Conservation (phyloP, 331 rosid genomes). For the Cucumis variabilis region DNA sequence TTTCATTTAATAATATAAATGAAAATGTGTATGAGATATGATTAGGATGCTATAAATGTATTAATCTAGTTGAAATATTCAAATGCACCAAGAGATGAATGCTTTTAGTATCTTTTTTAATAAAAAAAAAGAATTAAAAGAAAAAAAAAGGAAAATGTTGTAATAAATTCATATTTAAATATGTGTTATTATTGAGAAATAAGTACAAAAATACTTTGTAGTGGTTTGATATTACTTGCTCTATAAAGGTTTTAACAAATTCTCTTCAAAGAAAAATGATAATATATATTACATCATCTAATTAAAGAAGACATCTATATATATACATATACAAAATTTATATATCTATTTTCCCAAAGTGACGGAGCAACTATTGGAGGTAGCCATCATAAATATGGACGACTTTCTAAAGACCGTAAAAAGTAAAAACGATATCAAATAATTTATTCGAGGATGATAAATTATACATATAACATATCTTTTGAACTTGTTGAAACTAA, state of each 20-base stretch:
- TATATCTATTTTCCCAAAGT: background rate
- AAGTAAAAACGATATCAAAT: background rate
- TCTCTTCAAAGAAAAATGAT: background rate
- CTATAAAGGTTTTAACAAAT: background rate
- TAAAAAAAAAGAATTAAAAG: too few species aligned
- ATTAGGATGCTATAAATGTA: too few species aligned
- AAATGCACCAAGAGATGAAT: too few species aligned
- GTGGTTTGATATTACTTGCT: background rate
- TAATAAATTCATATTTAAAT: too few species aligned
- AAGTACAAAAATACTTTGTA: background rate
- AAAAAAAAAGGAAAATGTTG: too few species aligned
- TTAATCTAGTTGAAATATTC: too few species aligned
- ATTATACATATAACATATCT: background rate
- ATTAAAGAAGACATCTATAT: background rate
- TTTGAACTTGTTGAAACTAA: conserved; percentile 3
- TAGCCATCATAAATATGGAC: background rate
- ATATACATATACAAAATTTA: background rate
- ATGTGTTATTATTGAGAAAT: too few species aligned
- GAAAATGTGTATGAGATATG: too few species aligned
- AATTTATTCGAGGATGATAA: background rate
- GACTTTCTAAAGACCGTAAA: background rate
- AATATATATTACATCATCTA: background rate
- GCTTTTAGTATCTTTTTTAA: too few species aligned
- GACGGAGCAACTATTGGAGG: background rate
- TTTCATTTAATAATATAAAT: too few species aligned